Evolutionary conservation across 108 stramenopile genomes (phyloP).

Genomic region (Nitzschia sp.): DNA sequence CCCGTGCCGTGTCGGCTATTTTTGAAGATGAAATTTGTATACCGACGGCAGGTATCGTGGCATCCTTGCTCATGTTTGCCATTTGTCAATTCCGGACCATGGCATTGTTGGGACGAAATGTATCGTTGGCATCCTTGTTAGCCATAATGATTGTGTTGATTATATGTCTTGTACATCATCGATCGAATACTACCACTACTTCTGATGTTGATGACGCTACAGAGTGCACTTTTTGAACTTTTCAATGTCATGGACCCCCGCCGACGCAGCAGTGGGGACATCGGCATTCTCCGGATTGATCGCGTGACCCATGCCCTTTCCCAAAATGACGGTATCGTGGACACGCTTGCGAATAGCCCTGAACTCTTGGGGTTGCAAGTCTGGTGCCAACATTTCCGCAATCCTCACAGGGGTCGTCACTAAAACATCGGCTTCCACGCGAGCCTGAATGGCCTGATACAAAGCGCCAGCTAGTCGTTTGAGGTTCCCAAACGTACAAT

Average conservation of each 20-base stretch:
- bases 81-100: constrained; percentile 62
- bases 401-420: constrained; percentile 81
- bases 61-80: constrained; percentile 60
- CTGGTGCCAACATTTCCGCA: constrained; percentile 71
- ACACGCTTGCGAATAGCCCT: constrained; percentile 68
- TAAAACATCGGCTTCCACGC: constrained; percentile 75
- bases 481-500: constrained; percentile 14
- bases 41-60: constrained; percentile 52
- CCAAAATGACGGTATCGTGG: constrained; percentile 82
- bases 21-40: constrained; percentile 51
- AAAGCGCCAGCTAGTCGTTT: constrained; percentile 31
- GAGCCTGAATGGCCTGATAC: constrained; percentile 35
- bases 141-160: constrained; percentile 55
- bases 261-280: constrained; percentile 41
- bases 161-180: constrained; percentile 53
- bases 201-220: too few relatives aligned
- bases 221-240: constrained; percentile 57
- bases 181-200: too few relatives aligned
- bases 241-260: constrained; percentile 41
- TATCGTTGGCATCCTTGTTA: constrained; percentile 41
- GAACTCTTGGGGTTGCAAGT: constrained; percentile 63
- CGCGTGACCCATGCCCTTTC: constrained; percentile 55
- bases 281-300: constrained; percentile 53
- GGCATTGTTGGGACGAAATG: constrained; percentile 55
- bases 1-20: constrained; percentile 50